Percentiles rank a stretch among this genome's conserved stretches.
phyloP scores from a whole-genome alignment of 108 stramenopile genomes.

The Hondaea fermentalgiana region DNA sequence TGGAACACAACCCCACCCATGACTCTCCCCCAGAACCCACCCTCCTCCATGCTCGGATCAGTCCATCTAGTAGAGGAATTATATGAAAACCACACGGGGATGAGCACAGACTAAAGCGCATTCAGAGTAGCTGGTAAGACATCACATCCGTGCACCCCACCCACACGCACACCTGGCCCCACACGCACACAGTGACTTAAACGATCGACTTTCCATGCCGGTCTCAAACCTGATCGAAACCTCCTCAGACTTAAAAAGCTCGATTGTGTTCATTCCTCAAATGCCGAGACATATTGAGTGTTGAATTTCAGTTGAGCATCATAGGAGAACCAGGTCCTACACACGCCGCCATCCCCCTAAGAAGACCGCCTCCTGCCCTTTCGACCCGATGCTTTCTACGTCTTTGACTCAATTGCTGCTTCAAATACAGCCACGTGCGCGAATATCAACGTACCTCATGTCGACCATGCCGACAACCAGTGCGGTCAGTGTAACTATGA shows the following conservation, averaged over 20 bases:
- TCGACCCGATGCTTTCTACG: too few species aligned
- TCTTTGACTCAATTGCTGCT: too few species aligned
- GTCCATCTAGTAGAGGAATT: neutral
- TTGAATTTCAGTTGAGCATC: neutral
- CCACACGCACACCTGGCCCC: neutral
- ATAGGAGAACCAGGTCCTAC: neutral
- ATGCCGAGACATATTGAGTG: neutral
- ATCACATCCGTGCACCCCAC: neutral
- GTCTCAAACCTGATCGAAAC: too few species aligned
- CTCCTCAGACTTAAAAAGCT: constrained; percentile 10
- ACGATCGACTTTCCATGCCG: neutral
- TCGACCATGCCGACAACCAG: too few species aligned
- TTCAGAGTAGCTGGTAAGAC: constrained; percentile 10
- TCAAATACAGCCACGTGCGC: too few species aligned
- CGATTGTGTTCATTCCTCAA: neutral
- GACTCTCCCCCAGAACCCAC: neutral
- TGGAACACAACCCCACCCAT: neutral
- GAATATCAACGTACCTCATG: too few species aligned
- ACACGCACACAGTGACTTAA: neutral
- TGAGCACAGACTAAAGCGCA: neutral
- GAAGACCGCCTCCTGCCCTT: too few species aligned
- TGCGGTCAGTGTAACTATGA: constrained; percentile 5
- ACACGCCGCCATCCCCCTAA: neutral
- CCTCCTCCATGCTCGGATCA: neutral
- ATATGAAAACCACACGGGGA: neutral